These are phyloP conservation scores for Parietichytrium sp. DNA, from an alignment of 108 stramenopile species.

Conservation along the genomic window DNA sequence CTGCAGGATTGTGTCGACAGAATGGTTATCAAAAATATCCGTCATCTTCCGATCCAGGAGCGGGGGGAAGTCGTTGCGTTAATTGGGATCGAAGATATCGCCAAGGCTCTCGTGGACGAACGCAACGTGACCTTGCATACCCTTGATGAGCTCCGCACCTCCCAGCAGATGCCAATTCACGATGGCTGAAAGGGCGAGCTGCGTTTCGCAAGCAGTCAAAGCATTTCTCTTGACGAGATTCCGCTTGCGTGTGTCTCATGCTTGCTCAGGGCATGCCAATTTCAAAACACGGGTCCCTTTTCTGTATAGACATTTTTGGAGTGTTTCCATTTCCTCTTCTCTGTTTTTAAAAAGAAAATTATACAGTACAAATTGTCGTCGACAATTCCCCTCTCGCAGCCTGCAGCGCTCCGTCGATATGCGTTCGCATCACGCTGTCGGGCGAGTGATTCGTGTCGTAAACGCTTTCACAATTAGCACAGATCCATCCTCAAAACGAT, in stretches of 20 bases:
- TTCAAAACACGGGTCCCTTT: too few relatives aligned
- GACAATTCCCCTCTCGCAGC: too few relatives aligned
- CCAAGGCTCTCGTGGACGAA: constrained; percentile 31
- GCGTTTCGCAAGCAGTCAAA: background rate
- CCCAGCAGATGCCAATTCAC: constrained; percentile 35
- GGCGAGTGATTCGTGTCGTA: too few relatives aligned
- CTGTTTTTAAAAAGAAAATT: background rate
- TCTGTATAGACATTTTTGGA: background rate
- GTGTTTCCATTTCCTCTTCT: background rate
- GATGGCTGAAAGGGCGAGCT: constrained; percentile 36
- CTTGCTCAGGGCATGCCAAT: too few relatives aligned
- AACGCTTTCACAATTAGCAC: too few relatives aligned
- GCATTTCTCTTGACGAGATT: background rate
- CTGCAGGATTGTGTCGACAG: constrained; percentile 38
- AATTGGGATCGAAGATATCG: constrained; percentile 19
- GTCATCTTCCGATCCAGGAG: constrained; percentile 20
- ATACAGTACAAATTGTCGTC: background rate
- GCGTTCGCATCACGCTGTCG: too few relatives aligned
- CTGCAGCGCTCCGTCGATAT: too few relatives aligned
- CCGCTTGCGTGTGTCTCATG: too few relatives aligned
- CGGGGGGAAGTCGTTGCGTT: background rate
- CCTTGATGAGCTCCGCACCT: constrained; percentile 28
- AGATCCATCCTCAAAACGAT: too few relatives aligned
- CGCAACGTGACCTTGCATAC: constrained; percentile 9
- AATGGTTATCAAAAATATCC: constrained; percentile 33